These are phyloP conservation scores for Starmerella potacharoeniae DNA, from an alignment of 805 yeast genomes.

Conservation along the genomic window DNA sequence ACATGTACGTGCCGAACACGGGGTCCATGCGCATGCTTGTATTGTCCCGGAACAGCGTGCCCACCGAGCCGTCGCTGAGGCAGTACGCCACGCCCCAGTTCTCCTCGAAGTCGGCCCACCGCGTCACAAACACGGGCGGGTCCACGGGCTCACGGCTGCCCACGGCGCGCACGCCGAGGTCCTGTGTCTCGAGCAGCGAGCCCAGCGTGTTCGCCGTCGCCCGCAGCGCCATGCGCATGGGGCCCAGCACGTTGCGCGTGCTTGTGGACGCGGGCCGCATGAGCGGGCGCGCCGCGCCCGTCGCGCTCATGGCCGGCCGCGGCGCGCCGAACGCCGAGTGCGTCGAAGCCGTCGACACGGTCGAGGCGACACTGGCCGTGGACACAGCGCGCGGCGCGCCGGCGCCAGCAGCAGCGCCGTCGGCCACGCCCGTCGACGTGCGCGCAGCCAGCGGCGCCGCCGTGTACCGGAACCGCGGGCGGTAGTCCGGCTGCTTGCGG, in stretches of 20 bases:
- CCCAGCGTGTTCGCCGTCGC: conserved; percentile 8
- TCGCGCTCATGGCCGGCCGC: not conserved
- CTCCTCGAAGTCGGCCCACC: conserved; percentile 97
- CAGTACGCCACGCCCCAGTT: conserved; percentile 94
- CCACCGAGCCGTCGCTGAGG: conserved; percentile 77
- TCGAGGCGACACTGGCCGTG: not conserved
- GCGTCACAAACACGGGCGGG: conserved; percentile 35
- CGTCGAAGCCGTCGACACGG: not conserved
- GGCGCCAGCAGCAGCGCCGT: not conserved
- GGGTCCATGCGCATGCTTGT: conserved; percentile 62
- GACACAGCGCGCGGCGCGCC: not conserved
- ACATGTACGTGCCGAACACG: conserved; percentile 42
- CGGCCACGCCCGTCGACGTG: conserved; percentile 8
- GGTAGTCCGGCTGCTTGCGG: conserved; percentile 2
- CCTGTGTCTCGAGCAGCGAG: not conserved
- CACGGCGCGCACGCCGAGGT: not conserved
- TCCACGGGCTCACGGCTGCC: conserved; percentile 5
- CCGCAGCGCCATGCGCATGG: conserved; percentile 13
- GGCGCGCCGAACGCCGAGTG: not conserved
- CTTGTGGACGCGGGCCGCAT: conserved; percentile 12
- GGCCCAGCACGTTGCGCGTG: conserved; percentile 7
- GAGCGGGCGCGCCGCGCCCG: conserved; percentile 7
- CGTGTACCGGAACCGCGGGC: conserved; percentile 9
- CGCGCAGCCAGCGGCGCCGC: conserved; percentile 13
- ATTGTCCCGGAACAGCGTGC: conserved; percentile 79